Evolutionary conservation across 2,329 filamentous ascomycete species (phyloP), one percentile per base, ranked within the genome.

Genomic region (Arthrobotrys sphaeroides): DNA sequence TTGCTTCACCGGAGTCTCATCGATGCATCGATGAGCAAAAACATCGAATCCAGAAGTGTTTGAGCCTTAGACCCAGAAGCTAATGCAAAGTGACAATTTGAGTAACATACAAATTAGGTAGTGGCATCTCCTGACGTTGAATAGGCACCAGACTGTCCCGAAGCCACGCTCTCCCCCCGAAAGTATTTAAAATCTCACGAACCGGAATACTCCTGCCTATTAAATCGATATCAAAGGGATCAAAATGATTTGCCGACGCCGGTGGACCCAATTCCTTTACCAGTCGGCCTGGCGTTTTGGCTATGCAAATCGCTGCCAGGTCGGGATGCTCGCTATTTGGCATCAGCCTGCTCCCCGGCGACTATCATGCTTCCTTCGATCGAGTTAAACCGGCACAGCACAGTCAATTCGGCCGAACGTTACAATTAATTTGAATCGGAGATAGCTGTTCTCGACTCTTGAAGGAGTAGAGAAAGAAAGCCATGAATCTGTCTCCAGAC

Each of bases 341-440:
- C 49, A 42, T 33, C 38, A 43, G n/a, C n/a, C n/a, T n/a, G n/a
- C 16, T 67, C 55, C 24, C 57, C 72, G 72, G 72, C 72, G 72
- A 75, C 65, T 75, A 75, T 65, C 47, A 10, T 10, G 18, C 18
- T 55, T 20, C 10, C n/a, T 12, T 20, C 13, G 24, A 53, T 33
- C 20, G 24, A 12, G 33, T 51, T 16, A 51, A 40, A 40, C n/a
- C n/a, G n/a, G n/a, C n/a, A n/a, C n/a, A n/a, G n/a, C n/a, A n/a
- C n/a, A n/a, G n/a, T n/a, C n/a, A 36, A 22, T 53, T 55, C 51
- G 51, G 51, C 51, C 51, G 28, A 55, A 3, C 49, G 26, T 36
- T n/a, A 38, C 18, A 40, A 40, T n/a, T 40, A 12, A 40, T 40
- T 40, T n/a, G n/a, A 40, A 40, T 40, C 5, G 5, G 2, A 53